Percentiles rank a stretch among this genome's conserved stretches.
These are phyloP conservation scores for Hypoxylon sp. DNA, from an alignment of 2,329 filamentous ascomycete species.

Conservation along the genomic window DNA sequence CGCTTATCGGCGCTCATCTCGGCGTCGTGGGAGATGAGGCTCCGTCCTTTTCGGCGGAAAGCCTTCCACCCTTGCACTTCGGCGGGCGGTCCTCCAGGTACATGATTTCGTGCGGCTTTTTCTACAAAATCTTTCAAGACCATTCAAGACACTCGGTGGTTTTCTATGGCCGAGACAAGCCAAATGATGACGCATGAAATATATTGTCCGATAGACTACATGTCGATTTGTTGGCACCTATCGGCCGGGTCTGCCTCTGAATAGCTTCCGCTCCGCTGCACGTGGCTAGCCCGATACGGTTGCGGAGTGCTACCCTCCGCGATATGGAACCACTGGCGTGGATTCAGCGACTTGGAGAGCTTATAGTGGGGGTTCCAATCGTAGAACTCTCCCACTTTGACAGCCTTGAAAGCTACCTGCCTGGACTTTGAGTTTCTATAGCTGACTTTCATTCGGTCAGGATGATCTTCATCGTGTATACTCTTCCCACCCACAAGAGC, in stretches of 20 bases:
- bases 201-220: not conserved
- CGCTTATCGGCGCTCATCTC: too few species aligned
- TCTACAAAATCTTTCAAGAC: not conserved
- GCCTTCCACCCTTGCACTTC: slow-evolving; percentile 40
- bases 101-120: not conserved
- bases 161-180: not conserved
- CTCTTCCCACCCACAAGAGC: slow-evolving; percentile 6
- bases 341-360: slow-evolving; percentile 23
- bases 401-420: not conserved
- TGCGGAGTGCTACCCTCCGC: slow-evolving; percentile 44
- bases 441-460: not conserved
- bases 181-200: not conserved
- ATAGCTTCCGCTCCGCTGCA: slow-evolving; percentile 32
- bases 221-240: slow-evolving; percentile 1
- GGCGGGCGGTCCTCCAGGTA: slow-evolving; percentile 25
- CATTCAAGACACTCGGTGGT: not conserved
- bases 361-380: slow-evolving; percentile 13
- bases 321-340: slow-evolving; percentile 37
- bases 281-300: slow-evolving; percentile 40
- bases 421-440: slow-evolving; percentile 8
- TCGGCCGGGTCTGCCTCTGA: slow-evolving; percentile 29
- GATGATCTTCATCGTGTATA: slow-evolving; percentile 11
- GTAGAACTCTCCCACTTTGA: slow-evolving; percentile 2
- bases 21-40: slow-evolving; percentile 36
- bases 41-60: slow-evolving; percentile 45